Evolutionary conservation across 1,284 basidiomycete species (phyloP), one percentile per base, ranked within the genome.

Genomic region (Dichomitus squalens): DNA sequence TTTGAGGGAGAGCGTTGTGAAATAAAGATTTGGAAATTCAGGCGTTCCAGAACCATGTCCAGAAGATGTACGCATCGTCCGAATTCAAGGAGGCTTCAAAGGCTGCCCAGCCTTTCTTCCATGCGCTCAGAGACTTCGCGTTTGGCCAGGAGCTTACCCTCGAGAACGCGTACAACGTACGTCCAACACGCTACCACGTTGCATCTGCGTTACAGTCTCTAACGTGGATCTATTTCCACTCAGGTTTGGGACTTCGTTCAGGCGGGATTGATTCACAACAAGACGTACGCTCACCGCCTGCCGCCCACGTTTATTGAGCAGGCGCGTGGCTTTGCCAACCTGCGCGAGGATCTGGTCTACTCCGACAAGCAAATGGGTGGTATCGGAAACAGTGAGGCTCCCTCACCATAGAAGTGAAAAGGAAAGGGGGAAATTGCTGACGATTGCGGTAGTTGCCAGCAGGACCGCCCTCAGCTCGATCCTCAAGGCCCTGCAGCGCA

Each of bases 341-440:
- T 81, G 76, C 92, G 93, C 73, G 90, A 95, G 72, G 77, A 82
- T 58, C 83, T 81, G n/a, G 72, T 92, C 63, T 95, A 94, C 76
- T 85, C 86, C 9, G 85, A 86, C 62, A 63, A 76, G 2, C 72
- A 82, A 4, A 79, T 83, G 34, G 78, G 73, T 48, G 87, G 87
- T 49, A 80, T 95, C 66, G 90, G 89, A 27, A 94, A 94, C 78
- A 83, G 86, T 88, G 47, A 48, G 53, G 55, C n/a, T 18, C 29
- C 7, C 11, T 9, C 7, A 33, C 9, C 29, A 6, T 44, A 43
- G 41, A 31, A 27, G 4, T 48, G 31, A 43, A 33, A 7, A 33
- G 33, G 34, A 21, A 12, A 18, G 20, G 23, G n/a, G n/a, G n/a
- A n/a, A n/a, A n/a, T 18, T 21, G 31, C 44, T 47, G 8, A 47